phyloP scores from a whole-genome alignment of 805 yeast genomes.

The Sungouiella blattae region DNA sequence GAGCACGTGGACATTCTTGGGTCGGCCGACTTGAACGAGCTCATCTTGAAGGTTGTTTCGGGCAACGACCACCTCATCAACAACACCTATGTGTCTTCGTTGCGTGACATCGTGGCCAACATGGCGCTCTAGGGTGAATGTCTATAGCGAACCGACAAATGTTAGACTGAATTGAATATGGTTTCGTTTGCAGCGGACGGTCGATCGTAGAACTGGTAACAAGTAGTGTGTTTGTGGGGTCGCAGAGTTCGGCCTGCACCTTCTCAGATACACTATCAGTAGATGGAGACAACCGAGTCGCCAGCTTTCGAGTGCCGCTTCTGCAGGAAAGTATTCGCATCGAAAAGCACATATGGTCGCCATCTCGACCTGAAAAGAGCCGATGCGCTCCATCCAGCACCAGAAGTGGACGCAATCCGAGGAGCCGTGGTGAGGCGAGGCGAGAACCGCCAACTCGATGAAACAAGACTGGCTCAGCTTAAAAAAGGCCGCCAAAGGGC shows the following conservation, averaged over 20 bases:
- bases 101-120: constrained; percentile 55
- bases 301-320: constrained; percentile 41
- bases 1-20: constrained; percentile 98
- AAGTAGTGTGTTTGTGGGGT: too few relatives aligned
- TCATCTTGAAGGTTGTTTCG: constrained; percentile 74
- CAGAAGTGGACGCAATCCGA: constrained; percentile 43
- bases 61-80: constrained; percentile 72
- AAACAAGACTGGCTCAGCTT: constrained; percentile 28
- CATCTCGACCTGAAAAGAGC: constrained; percentile 58
- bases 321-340: constrained; percentile 52
- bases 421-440: constrained; percentile 38
- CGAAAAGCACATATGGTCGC: constrained; percentile 58
- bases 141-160: too few relatives aligned
- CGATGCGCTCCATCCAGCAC: constrained; percentile 47
- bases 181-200: too few relatives aligned
- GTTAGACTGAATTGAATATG: too few relatives aligned
- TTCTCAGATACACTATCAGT: too few relatives aligned
- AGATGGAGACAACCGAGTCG: too few relatives aligned
- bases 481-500: constrained; percentile 36
- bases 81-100: constrained; percentile 54
- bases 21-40: constrained; percentile 85
- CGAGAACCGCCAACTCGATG: not conserved
- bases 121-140: too few relatives aligned
- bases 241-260: too few relatives aligned
- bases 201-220: too few relatives aligned